These are phyloP conservation scores for Quercus engelmannii DNA, from an alignment of 306 rosid genomes.

Conservation along the genomic window DNA sequence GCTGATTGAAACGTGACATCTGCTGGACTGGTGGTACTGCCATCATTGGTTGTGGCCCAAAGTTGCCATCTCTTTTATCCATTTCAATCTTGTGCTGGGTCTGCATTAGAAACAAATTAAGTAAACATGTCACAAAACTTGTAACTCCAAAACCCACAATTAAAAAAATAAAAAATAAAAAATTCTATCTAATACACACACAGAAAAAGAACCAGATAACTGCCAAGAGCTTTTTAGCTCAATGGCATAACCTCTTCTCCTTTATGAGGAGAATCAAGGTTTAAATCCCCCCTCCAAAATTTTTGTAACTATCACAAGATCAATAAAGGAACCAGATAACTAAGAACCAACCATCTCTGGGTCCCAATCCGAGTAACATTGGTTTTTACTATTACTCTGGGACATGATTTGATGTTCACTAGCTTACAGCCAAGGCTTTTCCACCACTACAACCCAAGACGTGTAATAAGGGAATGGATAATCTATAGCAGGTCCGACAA, in stretches of 20 bases:
- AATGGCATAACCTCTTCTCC: no score
- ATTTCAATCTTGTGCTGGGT: conserved; percentile 93
- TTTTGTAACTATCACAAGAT: no score
- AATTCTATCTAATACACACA: neutral
- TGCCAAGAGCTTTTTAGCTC: no score
- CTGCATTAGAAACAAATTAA: conserved; percentile 31
- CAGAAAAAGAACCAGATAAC: neutral
- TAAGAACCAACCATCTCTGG: neutral
- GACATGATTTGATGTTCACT: no score
- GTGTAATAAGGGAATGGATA: neutral
- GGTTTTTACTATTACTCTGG: neutral
- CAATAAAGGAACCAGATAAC: neutral
- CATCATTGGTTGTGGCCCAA: conserved; percentile 70
- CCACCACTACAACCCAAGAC: no score
- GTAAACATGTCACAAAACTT: neutral
- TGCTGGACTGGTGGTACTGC: conserved; percentile 59
- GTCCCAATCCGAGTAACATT: neutral
- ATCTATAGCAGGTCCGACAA: neutral
- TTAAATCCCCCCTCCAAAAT: no score
- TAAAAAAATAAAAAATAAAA: neutral
- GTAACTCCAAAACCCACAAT: neutral
- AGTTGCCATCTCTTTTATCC: conserved; percentile 86
- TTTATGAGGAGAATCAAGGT: no score
- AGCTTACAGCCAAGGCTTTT: no score
- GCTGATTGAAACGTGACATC: conserved; percentile 87